Evolutionary conservation across 768 basidiomycete species (phyloP), one percentile per base, ranked within the genome.

Genomic region (Termitomyces sp.): DNA sequence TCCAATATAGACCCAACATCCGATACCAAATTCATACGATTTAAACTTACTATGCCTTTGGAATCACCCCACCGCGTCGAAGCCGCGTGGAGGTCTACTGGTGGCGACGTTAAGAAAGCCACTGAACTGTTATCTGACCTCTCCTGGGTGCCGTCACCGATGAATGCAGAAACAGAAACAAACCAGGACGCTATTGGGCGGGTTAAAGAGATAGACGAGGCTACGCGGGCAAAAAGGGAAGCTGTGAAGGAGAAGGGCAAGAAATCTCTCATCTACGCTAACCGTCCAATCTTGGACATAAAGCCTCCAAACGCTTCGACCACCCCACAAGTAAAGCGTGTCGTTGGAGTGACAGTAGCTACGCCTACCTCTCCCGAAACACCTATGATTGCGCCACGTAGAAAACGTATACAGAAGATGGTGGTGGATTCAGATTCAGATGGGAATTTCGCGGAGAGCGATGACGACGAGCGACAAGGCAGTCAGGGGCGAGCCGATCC

Each of bases 261-360:
- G 68, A 86, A 82, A 63, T 91, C 90, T n/a, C 78, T 84, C 67
- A 92, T 92, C 47, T 91, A 91, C 60, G 85, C 86, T 39, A 87
- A 86, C 59, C 80, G 87, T 53, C 68, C 76, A 36, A 69, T 71
- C 27, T 71, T 86, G 33, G 81, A 81, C 52, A 70, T 68, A 46
- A 80, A 71, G 50, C 71, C 71, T 22, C 47, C 59, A 5, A 56
- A 60, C 35, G 60, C 70, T 27, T 67, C 78, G 15, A 73, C 79
- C 1, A 76, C 81, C 35, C 68, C 74, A 31, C 68, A 74, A 1
- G 63, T 65, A n/a, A 78, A 74, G 36, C 67, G 70, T 38, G 50
- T 70, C 38, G 66, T 76, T 29, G 76, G 76, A 51, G 63, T 73
- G 36, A 67, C 70, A 41, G 54, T 71, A 33, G 62, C 68, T 25